Evolutionary conservation across 2,329 filamentous ascomycete genomes (phyloP), one percentile per base, ranked within the genome.

Genomic region (Rhytidhysteron rufulum): DNA sequence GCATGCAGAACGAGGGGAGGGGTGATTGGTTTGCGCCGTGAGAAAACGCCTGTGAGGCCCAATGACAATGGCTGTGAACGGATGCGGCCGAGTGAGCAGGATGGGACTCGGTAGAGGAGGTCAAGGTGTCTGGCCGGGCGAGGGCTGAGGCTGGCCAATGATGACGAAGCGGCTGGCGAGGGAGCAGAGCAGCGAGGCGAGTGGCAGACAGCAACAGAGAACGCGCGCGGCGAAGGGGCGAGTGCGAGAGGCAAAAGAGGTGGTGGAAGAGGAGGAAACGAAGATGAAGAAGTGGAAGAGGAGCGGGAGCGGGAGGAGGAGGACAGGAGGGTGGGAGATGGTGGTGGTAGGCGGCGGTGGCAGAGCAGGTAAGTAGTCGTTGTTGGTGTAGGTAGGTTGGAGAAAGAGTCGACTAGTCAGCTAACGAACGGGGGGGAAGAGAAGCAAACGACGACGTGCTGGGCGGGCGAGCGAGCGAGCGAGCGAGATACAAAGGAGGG

Each of bases 31-130:
- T 43, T 41, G 41, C 41, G 25, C 39, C 39, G 40, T 35, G 34
- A 48, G 48, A 51, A 53, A 47, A 47, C 43, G 43, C 50, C 38
- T 35, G 50, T 35, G 45, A 59, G 48, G 47, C 54, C n/a, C n/a
- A n/a, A n/a, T n/a, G n/a, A n/a, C 55, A 57, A 57, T 59, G 54
- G 48, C 20, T 9, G 10, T 43, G 50, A 41, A 45, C 44, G 41
- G 37, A 53, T 41, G 19, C 17, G 24, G 24, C 24, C 7, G 24
- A 27, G 13, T 27, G 24, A 13, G 24, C 8, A 13, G 24, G 7
- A 13, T 8, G 7, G 24, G 24, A 27, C 24, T 27, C 44, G 46
- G 41, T 42, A 33, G 36, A 49, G 53, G 49, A 42, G 51, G 53
- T 53, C 55, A 13, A 15, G 8, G 9, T 34, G 32, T 15, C 20